phyloP scores from a whole-genome alignment of 257 asterid genomes.

The Plantago ovata region DNA sequence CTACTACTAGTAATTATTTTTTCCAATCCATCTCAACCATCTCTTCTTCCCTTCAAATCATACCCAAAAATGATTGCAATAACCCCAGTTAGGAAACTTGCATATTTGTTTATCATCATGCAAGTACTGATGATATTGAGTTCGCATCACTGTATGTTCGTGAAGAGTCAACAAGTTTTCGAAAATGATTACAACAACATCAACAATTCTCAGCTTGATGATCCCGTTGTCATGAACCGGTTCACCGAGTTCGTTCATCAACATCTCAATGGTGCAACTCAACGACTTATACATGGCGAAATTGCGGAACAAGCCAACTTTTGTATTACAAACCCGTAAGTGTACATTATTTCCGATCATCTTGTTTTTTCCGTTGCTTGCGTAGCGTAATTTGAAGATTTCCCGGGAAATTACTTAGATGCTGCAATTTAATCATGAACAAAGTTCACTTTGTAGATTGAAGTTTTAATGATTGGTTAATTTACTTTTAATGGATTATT shows the following conservation, averaged over 20 bases:
- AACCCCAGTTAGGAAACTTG: not conserved
- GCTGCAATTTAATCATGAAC: too few relatives aligned
- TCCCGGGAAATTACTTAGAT: too few relatives aligned
- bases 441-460: too few relatives aligned
- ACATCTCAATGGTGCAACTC: constrained; percentile 44
- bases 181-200: constrained; percentile 20
- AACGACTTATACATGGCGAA: constrained; percentile 34
- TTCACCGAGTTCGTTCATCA: constrained; percentile 39
- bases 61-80: constrained; percentile 11
- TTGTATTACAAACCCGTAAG: constrained; percentile 65
- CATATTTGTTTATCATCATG: constrained; percentile 6
- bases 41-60: too few relatives aligned
- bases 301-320: constrained; percentile 44
- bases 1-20: too few relatives aligned
- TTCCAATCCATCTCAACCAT: too few relatives aligned
- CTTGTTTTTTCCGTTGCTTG: not conserved
- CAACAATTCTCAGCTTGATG: constrained; percentile 29
- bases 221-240: constrained; percentile 27
- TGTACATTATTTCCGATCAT: not conserved
- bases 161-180: constrained; percentile 38
- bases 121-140: constrained; percentile 9
- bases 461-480: too few relatives aligned
- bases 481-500: too few relatives aligned
- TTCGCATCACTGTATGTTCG: constrained; percentile 12
- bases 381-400: too few relatives aligned